phyloP scores from a whole-genome alignment of 2,329 filamentous ascomycete species.

The Fusarium begoniae region DNA sequence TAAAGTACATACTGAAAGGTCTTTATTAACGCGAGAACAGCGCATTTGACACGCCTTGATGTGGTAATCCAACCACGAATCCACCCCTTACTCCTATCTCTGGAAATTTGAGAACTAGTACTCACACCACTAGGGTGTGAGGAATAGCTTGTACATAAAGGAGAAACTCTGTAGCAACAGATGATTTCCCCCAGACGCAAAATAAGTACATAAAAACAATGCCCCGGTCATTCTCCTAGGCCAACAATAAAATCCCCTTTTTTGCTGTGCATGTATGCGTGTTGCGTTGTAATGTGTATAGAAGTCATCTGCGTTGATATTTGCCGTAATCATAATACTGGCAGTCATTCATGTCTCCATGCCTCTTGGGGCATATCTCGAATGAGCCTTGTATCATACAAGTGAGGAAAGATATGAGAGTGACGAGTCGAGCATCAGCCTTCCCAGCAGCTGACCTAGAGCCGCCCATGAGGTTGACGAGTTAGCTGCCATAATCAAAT shows the following conservation, averaged over 20 bases:
- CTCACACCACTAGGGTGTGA: conserved; percentile 8
- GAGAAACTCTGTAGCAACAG: background rate
- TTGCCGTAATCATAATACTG: conserved; percentile 10
- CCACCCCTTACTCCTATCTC: conserved; percentile 7
- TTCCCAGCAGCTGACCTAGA: background rate
- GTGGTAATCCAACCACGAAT: conserved; percentile 1
- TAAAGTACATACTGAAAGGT: conserved; percentile 27
- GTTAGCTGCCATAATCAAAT: conserved; percentile 27
- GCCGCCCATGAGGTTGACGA: conserved; percentile 1
- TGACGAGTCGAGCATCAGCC: background rate
- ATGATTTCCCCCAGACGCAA: conserved; percentile 10
- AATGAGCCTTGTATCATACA: conserved; percentile 24
- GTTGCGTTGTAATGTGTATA: conserved; percentile 7
- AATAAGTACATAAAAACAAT: conserved; percentile 14
- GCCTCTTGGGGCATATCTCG: background rate
- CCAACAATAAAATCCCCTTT: conserved; percentile 27
- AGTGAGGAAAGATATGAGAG: background rate
- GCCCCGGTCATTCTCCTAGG: conserved; percentile 14
- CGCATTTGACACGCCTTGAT: background rate
- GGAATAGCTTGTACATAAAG: background rate
- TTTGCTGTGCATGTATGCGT: conserved; percentile 16
- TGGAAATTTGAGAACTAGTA: background rate
- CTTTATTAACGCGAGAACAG: conserved; percentile 32
- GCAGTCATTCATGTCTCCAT: background rate
- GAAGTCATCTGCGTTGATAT: conserved; percentile 5